Conservation (phyloP, 164 flowering plant species). For the Sedum album region DNA sequence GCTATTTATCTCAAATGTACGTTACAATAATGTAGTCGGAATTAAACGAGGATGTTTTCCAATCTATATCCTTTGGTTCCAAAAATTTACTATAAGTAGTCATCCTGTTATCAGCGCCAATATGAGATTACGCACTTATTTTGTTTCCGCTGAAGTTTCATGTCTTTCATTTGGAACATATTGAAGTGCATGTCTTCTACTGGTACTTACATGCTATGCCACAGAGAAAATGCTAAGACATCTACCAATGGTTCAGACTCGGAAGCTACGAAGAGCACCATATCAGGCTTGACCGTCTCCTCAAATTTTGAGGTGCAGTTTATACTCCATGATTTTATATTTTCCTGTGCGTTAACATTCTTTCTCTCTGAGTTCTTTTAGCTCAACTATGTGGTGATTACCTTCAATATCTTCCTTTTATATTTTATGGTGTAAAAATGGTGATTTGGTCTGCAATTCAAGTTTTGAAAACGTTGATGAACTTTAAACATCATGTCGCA, state of each 20-base stretch:
- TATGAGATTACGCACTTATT: not conserved
- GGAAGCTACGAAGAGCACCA: constrained; percentile 43
- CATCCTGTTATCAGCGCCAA: not conserved
- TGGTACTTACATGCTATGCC: constrained; percentile 8
- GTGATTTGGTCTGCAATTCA: not conserved
- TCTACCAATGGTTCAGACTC: constrained; percentile 32
- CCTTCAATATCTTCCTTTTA: not conserved
- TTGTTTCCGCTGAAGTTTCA: not conserved
- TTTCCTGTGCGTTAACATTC: not conserved
- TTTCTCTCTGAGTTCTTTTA: not conserved
- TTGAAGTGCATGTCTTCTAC: not conserved
- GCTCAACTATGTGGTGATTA: not conserved
- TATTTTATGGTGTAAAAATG: not conserved
- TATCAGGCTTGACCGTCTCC: constrained; percentile 60
- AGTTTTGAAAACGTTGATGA: not conserved
- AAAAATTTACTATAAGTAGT: not conserved
- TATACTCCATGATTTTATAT: not conserved
- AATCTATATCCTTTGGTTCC: not conserved
- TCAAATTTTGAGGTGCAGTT: constrained; percentile 77
- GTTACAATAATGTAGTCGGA: not conserved
- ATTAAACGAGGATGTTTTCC: not conserved
- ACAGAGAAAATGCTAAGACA: constrained; percentile 47
- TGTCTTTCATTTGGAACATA: not conserved
- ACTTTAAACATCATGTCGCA: not conserved
- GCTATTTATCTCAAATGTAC: not conserved